These are phyloP conservation scores for Sophora flavescens DNA, from an alignment of 306 rosid genomes.

Conservation along the genomic window DNA sequence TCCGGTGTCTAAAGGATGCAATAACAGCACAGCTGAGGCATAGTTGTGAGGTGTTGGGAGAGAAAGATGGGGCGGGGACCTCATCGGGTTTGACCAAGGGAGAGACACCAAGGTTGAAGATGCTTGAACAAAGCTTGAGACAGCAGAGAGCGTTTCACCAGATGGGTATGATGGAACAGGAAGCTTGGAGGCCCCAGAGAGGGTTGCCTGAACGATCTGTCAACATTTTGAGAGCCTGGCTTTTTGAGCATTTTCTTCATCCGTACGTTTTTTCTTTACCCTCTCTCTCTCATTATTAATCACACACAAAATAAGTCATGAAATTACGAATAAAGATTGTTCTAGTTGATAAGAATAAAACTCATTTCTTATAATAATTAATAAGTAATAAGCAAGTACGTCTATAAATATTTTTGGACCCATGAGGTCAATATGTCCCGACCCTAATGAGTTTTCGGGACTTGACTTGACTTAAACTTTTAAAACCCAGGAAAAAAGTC, in stretches of 20 bases:
- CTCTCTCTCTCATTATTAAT: slow-evolving; percentile 17
- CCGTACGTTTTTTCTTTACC: slow-evolving; percentile 71
- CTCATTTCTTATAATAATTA: too few species aligned
- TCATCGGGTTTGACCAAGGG: slow-evolving; percentile 88
- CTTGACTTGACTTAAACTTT: too few species aligned
- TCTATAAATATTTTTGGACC: too few species aligned
- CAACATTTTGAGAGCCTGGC: slow-evolving; percentile 98
- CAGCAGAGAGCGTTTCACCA: slow-evolving; percentile 95
- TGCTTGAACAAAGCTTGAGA: slow-evolving; percentile 84
- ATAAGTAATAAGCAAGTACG: too few species aligned
- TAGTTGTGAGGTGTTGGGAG: slow-evolving; percentile 84
- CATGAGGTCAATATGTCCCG: too few species aligned
- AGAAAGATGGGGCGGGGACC: slow-evolving; percentile 78
- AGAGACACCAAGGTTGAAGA: slow-evolving; percentile 93
- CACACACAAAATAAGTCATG: not conserved
- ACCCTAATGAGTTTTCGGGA: too few species aligned
- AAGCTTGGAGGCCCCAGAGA: slow-evolving; percentile 99
- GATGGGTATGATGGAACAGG: slow-evolving; percentile 99
- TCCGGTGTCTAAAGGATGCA: slow-evolving; percentile 90
- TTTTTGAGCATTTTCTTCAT: slow-evolving; percentile 97
- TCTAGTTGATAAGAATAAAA: too few species aligned
- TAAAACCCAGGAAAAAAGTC: not conserved
- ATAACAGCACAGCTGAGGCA: slow-evolving; percentile 73
- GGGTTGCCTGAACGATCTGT: slow-evolving; percentile 99
- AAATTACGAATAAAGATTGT: too few species aligned